Evolutionary conservation across 2,329 filamentous ascomycete species (phyloP).

Genomic region (Scorias spongiosa): DNA sequence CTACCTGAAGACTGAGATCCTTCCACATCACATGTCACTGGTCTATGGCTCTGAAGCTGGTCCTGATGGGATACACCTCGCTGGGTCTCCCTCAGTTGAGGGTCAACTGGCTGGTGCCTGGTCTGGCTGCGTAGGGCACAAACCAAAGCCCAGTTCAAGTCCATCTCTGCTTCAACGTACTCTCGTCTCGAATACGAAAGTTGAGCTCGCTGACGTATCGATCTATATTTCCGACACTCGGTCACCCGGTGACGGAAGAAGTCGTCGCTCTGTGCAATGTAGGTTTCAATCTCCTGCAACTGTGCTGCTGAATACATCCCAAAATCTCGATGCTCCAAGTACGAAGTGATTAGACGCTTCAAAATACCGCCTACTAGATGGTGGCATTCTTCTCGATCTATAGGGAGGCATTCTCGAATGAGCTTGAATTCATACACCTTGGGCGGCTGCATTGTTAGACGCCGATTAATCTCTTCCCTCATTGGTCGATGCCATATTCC

Average conservation of each 20-base stretch:
- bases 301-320: constrained; percentile 1
- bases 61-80: too few relatives aligned
- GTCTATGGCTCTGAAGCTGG: too few relatives aligned
- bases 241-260: background rate
- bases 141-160: background rate
- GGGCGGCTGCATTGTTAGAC: background rate
- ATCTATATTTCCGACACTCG: background rate
- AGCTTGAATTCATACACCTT: background rate
- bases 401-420: constrained; percentile 1
- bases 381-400: background rate
- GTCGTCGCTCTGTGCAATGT: constrained; percentile 1
- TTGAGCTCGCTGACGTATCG: background rate
- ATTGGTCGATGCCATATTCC: background rate
- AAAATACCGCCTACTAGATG: background rate
- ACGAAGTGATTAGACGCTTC: constrained; percentile 3
- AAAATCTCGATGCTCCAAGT: constrained; percentile 3
- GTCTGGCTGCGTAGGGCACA: too few relatives aligned
- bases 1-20: too few relatives aligned
- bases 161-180: background rate
- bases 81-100: too few relatives aligned
- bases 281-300: constrained; percentile 2
- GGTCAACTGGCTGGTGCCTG: too few relatives aligned
- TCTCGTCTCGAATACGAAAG: background rate
- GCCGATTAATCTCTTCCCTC: background rate
- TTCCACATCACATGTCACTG: too few relatives aligned